Percentiles rank a stretch among this genome's conserved stretches.
Evolutionary conservation across 2,329 filamentous ascomycete genomes (phyloP).

Genomic region (Penicillium sp.): DNA sequence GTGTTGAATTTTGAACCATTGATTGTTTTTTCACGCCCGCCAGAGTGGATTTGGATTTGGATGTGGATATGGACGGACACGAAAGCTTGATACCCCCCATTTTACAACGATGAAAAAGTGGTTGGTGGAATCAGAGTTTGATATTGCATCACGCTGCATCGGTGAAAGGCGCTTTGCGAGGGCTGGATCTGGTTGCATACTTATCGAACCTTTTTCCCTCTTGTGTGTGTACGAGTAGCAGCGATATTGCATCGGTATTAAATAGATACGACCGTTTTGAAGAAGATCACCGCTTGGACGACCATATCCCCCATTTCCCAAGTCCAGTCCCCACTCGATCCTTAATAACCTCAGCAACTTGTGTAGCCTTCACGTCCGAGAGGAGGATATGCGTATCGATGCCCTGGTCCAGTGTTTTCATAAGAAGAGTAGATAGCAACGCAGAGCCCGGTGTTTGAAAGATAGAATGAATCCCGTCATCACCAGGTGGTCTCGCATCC

Average conservation of each 20-base stretch:
- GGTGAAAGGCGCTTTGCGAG: constrained; percentile 31
- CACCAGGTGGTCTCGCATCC: constrained; percentile 12
- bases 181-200: constrained; percentile 16
- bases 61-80: constrained; percentile 7
- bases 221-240: constrained; percentile 25
- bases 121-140: constrained; percentile 38
- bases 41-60: constrained; percentile 10
- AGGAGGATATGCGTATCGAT: constrained; percentile 49
- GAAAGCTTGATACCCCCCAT: constrained; percentile 38
- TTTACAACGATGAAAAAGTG: constrained; percentile 23
- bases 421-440: constrained; percentile 40
- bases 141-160: constrained; percentile 26
- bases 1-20: not conserved
- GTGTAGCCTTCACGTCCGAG: constrained; percentile 34
- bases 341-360: constrained; percentile 49
- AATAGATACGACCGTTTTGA: constrained; percentile 14
- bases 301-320: constrained; percentile 48
- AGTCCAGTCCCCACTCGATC: constrained; percentile 43
- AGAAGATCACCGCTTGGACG: constrained; percentile 5
- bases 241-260: constrained; percentile 20
- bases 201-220: constrained; percentile 12
- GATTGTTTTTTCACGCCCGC: not conserved
- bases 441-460: constrained; percentile 30
- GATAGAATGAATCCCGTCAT: constrained; percentile 37
- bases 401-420: constrained; percentile 46